Evolutionary conservation across 2,329 filamentous ascomycete species (phyloP).

Genomic region (Colletotrichum sp.): DNA sequence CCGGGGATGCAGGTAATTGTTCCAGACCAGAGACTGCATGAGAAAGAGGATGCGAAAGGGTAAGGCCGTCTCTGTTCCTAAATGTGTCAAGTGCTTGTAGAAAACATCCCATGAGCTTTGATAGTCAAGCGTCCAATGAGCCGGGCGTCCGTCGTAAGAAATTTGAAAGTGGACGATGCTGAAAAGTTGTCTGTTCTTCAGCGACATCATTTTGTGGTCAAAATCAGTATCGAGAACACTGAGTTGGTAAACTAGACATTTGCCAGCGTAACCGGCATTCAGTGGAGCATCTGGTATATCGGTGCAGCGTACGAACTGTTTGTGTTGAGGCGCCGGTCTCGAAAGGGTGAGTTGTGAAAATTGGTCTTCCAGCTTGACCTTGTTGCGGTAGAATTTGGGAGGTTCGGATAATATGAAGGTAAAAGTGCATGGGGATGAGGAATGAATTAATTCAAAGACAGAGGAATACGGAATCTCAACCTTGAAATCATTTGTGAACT

Average conservation of each 20-base stretch:
- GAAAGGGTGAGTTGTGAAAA: background rate
- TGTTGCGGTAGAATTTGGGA: conserved; percentile 50
- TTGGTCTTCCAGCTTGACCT: background rate
- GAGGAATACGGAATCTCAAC: conserved; percentile 52
- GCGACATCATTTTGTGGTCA: conserved; percentile 8
- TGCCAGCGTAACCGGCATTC: conserved; percentile 40
- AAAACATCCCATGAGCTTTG: conserved; percentile 28
- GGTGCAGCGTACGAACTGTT: background rate
- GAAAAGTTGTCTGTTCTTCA: conserved; percentile 28
- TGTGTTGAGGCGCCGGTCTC: background rate
- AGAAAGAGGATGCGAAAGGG: conserved; percentile 66
- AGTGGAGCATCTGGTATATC: conserved; percentile 26
- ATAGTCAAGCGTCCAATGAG: conserved; percentile 11
- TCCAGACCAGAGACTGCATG: conserved; percentile 66
- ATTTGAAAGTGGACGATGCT: conserved; percentile 21
- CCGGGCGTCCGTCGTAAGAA: background rate
- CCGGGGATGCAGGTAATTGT: conserved; percentile 64
- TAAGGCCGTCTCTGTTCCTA: conserved; percentile 34
- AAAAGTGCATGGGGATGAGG: conserved; percentile 38
- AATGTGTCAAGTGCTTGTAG: background rate
- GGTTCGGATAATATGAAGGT: conserved; percentile 57
- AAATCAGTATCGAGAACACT: conserved; percentile 29
- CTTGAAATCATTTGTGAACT: conserved; percentile 21
- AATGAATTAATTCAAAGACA: conserved; percentile 50
- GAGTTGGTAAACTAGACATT: conserved; percentile 52